Conservation (phyloP, 2,329 filamentous ascomycete genomes). For the Dactylonectria estremocensis region DNA sequence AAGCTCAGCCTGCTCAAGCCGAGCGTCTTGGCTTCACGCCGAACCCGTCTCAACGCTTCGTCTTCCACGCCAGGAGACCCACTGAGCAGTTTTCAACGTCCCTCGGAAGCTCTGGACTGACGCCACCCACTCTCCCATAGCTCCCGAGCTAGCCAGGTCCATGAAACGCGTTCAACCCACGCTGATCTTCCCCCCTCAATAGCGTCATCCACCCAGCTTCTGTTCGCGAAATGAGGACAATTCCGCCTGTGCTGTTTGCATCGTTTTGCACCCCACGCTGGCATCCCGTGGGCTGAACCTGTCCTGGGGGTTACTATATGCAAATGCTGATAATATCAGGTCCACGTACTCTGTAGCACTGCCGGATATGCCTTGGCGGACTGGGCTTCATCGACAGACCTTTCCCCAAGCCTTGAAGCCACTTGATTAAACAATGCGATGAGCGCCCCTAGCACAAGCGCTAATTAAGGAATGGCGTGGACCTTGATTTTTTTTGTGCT, state of each 20-base stretch:
- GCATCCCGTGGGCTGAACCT: not conserved
- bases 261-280: slow-evolving; percentile 6
- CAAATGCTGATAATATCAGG: too few species aligned
- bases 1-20: slow-evolving; percentile 1
- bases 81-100: not conserved
- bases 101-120: slow-evolving; percentile 29
- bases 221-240: slow-evolving; percentile 30
- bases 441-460: too few species aligned
- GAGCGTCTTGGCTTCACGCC: not conserved
- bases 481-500: not conserved
- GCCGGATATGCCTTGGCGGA: not conserved
- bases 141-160: slow-evolving; percentile 36
- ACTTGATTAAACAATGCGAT: too few species aligned
- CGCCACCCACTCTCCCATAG: slow-evolving; percentile 33
- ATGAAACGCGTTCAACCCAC: slow-evolving; percentile 42
- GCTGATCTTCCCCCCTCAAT: slow-evolving; percentile 36
- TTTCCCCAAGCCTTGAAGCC: not conserved
- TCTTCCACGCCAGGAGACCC: slow-evolving; percentile 14
- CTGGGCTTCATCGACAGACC: slow-evolving; percentile 1
- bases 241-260: slow-evolving; percentile 1
- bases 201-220: slow-evolving; percentile 29
- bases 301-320: not conserved
- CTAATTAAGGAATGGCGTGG: not conserved
- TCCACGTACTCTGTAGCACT: too few species aligned
- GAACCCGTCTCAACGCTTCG: not conserved